Percentiles rank a stretch among this genome's conserved stretches.
phyloP scores from a whole-genome alignment of 257 asterid species.

The Handroanthus guayacan region DNA sequence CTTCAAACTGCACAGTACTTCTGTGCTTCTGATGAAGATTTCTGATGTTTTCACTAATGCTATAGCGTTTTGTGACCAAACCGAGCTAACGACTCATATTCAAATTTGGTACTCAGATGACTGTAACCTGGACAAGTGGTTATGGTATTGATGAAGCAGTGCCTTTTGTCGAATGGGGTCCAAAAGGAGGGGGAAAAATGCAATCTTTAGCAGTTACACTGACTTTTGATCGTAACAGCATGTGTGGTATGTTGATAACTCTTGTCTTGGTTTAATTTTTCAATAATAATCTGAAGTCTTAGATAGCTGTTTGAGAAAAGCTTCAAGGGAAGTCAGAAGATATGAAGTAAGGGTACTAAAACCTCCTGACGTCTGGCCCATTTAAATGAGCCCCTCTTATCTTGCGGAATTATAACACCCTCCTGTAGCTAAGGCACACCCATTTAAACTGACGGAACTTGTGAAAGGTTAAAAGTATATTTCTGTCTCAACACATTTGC shows the following conservation, averaged over 20 bases:
- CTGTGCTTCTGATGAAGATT: not conserved
- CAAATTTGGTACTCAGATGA: slow-evolving; percentile 65
- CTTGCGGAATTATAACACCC: no score
- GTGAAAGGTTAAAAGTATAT: no score
- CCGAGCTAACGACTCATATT: slow-evolving; percentile 28
- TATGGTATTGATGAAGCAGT: slow-evolving; percentile 62
- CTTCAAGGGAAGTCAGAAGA: not conserved
- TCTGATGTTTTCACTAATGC: not conserved
- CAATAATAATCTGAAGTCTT: not conserved
- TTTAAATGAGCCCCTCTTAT: no score
- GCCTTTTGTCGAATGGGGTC: slow-evolving; percentile 93
- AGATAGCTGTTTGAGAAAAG: not conserved
- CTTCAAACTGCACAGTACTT: not conserved
- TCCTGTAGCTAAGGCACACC: no score
- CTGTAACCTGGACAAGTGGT: slow-evolving; percentile 98
- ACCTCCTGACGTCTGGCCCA: no score
- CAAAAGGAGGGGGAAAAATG: slow-evolving; percentile 55
- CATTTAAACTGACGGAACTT: no score
- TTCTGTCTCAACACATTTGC: no score
- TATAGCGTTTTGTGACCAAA: not conserved
- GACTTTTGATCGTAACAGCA: slow-evolving; percentile 77
- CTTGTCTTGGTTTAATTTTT: slow-evolving; percentile 14
- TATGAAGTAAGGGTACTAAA: no score
- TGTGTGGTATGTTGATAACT: slow-evolving; percentile 75
- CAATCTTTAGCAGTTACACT: slow-evolving; percentile 87